Base-by-base conservation (phyloP, 1,284 basidiomycete genomes). In the Inonotus obliquus region DNA sequence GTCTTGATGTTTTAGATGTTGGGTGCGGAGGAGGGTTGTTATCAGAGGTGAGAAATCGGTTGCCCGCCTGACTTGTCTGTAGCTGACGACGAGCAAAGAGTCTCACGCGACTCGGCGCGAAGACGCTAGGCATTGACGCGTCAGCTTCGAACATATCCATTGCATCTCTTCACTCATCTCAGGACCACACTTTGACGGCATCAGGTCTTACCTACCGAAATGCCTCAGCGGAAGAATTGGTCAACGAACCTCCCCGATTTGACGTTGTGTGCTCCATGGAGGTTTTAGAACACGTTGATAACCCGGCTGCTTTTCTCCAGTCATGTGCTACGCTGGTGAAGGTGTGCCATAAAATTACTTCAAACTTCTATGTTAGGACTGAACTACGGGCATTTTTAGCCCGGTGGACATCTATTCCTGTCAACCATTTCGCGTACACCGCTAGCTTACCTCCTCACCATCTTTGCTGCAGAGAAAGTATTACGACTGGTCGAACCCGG, bases 231-330 rank as follows among this genome's bases (percentile, higher is more conserved):
- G 96, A 98, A 71, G 79, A 81, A 0, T 81, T 94, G 2, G 72
- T 87, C 11, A 69, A 81, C 23, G 82, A 85, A 9, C 72, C 81
- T 32, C 81, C 81, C 66, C 81, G 81, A 49, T 99, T 90, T 71
- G 96, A 99, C 72, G 81, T 96, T 6, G 95, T 99, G 14, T 97
- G 94, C 72, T 92, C 94, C 10, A 95, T 99, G 94, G 97, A 99
- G 72, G 96, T 99, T 17, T 72, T 99, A 48, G 97, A 99, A 76
- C 97, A 99, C 71, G 97, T 99, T 63, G 91, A 97, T 70, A 87
- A 95, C 67, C 96, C 97, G 0, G 80, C 85, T 11, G 81, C 82
- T 6, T 99, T 99, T 73, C 79, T 98, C 56, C 78, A 83, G 51
- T 87, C 88, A 53, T 89, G 94, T 66, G 89, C 91, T 0, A 80